Evolutionary conservation across 139 green algal genomes (phyloP), one percentile per base, ranked within the genome.

Genomic region (Spirogloea muscicola): DNA sequence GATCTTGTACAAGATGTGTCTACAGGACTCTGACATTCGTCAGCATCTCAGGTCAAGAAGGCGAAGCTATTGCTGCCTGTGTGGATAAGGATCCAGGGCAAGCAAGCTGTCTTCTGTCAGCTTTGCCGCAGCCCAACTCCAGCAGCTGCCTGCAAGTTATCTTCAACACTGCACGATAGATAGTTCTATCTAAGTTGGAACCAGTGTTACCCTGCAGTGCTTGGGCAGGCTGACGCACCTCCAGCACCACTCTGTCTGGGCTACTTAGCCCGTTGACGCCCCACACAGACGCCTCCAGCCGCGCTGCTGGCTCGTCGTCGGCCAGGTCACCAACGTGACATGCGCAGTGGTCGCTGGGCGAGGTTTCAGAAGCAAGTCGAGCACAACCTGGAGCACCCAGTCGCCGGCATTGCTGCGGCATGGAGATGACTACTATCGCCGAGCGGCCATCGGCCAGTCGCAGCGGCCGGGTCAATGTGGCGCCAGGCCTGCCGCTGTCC

Each of bases 371-470:
- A 44, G 57, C 57, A n/a, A 18, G 0, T 1, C 2, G 1, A 31
- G 49, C 6, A 58, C 0, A 27, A 59, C 6, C 49, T 37, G 49
- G 27, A 59, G 49, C 49, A 34, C 18, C 49, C 0, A 27, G 33
- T 3, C 18, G 49, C 9, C 5, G 49, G 9, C 49, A 27, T 58
- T 27, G 27, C 9, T 29, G 9, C 31, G 31, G 49, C 49, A 37
- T 27, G 10, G 49, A 37, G 27, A 68, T 41, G 29, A 37, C 18
- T 39, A 68, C 60, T 39, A 27, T 40, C 33, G 33, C 60, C 3
- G 60, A 37, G 10, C 60, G 60, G 38, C 60, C 60, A 33, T 68
- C 60, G 10, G 60, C 60, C 60, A 68, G 60, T 27, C 60, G 49
- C 33, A 68, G 60, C 33, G 60, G 34, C 60, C 60, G 25, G 38